phyloP scores from a whole-genome alignment of 2,329 filamentous ascomycete species.

The Pseudofabraea citricarpa region DNA sequence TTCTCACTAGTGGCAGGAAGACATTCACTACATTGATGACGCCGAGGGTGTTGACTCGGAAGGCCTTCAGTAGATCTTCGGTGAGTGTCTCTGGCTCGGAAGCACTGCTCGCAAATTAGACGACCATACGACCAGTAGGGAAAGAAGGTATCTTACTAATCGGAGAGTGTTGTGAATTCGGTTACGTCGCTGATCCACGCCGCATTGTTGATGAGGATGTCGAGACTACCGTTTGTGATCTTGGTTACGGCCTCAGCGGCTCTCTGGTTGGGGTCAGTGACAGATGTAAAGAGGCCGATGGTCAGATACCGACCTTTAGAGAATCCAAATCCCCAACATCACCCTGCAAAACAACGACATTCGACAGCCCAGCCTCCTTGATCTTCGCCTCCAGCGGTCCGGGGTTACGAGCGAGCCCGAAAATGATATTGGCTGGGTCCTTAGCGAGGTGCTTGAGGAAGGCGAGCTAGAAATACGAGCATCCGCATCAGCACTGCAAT shows the following conservation, averaged over 20 bases:
- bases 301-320: neutral
- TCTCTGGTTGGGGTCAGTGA: neutral
- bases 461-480: conserved; percentile 34
- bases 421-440: conserved; percentile 35
- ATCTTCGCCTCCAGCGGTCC: conserved; percentile 7
- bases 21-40: conserved; percentile 46
- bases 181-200: conserved; percentile 13
- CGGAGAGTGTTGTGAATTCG: conserved; percentile 13
- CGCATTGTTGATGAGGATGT: conserved; percentile 23
- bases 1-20: conserved; percentile 45
- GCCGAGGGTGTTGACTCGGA: conserved; percentile 44
- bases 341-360: conserved; percentile 40
- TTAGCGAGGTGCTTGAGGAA: conserved; percentile 40
- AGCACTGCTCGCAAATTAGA: neutral
- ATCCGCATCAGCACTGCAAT: too few relatives aligned
- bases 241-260: conserved; percentile 9
- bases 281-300: neutral
- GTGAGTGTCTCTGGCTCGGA: conserved; percentile 1
- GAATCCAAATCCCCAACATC: conserved; percentile 32
- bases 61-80: conserved; percentile 24
- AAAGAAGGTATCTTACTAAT: conserved; percentile 23
- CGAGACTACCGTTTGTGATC: conserved; percentile 22
- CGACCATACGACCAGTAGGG: conserved; percentile 7
- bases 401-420: conserved; percentile 45
- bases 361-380: conserved; percentile 14